Evolutionary conservation across 345 rosid species (phyloP).

Genomic region (Rhodamnia argentea): DNA sequence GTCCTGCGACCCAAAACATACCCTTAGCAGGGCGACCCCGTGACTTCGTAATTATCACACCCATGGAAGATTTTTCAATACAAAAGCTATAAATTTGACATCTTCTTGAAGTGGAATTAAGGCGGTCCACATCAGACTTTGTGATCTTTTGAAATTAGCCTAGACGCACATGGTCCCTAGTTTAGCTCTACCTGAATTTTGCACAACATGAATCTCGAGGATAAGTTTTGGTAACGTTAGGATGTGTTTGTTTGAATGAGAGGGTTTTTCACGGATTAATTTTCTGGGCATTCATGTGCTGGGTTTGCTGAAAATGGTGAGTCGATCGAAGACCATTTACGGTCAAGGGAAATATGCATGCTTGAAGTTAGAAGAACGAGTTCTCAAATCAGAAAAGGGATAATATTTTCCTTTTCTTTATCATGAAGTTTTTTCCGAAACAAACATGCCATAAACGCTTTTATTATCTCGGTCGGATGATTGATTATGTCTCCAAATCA

Average conservation of each 20-base stretch:
- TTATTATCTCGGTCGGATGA: not conserved
- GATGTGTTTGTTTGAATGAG: not conserved
- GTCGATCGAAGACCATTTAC: not conserved
- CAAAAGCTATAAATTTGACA: not conserved
- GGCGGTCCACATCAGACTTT: not conserved
- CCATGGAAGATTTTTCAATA: not conserved
- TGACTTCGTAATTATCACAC: not conserved
- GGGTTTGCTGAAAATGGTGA: not conserved
- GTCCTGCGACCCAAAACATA: not conserved
- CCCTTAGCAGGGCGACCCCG: not conserved
- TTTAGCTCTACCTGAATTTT: not conserved
- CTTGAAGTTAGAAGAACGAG: not conserved
- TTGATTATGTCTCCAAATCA: not conserved
- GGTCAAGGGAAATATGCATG: not conserved
- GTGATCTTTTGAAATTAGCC: not conserved
- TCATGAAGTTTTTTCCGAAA: not conserved
- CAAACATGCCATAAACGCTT: not conserved
- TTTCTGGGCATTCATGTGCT: not conserved
- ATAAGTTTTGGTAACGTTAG: not conserved
- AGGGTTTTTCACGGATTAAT: not conserved
- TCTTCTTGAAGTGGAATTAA: not conserved
- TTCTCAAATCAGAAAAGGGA: rapidly evolving
- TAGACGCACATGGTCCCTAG: not conserved
- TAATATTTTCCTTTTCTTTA: not conserved
- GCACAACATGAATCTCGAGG: not conserved